Conservation (phyloP, 108 stramenopile species). For the Craspedostauros australis region DNA sequence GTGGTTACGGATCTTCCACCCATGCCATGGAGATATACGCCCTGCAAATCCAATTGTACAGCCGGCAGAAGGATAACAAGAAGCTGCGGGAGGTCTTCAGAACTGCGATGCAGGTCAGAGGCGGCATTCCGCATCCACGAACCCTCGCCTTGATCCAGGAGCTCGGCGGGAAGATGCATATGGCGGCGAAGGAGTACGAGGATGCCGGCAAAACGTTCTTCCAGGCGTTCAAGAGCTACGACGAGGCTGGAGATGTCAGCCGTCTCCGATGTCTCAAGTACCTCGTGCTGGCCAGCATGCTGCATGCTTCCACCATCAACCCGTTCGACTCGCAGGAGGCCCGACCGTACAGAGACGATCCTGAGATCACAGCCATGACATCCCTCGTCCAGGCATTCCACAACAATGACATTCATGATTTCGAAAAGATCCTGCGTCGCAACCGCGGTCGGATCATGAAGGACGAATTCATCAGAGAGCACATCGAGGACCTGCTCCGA, state of each 20-base stretch:
- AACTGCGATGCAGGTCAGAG: conserved; percentile 79
- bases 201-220: conserved; percentile 80
- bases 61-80: conserved; percentile 80
- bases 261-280: conserved; percentile 87
- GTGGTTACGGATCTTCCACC: conserved; percentile 34
- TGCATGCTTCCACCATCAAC: conserved; percentile 85
- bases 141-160: conserved; percentile 88
- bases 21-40: conserved; percentile 90
- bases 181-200: conserved; percentile 74
- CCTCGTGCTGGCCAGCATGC: conserved; percentile 89
- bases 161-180: conserved; percentile 92
- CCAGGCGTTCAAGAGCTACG: conserved; percentile 91
- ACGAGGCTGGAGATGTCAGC: conserved; percentile 88
- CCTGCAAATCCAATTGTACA: conserved; percentile 88
- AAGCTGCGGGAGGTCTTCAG: conserved; percentile 80
- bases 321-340: conserved; percentile 94
- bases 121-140: conserved; percentile 89
- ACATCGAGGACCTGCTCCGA: conserved; percentile 81
- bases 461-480: conserved; percentile 86
- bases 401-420: conserved; percentile 61
- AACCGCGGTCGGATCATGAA: conserved; percentile 85
- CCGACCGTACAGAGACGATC: conserved; percentile 87
- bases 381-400: conserved; percentile 87
- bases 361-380: conserved; percentile 92
- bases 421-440: conserved; percentile 74